A percentile compares a stretch with the other conserved stretches of the same genome.
Conservation (phyloP, 1,139 yeast species). For the Maudiozyma humilis region DNA sequence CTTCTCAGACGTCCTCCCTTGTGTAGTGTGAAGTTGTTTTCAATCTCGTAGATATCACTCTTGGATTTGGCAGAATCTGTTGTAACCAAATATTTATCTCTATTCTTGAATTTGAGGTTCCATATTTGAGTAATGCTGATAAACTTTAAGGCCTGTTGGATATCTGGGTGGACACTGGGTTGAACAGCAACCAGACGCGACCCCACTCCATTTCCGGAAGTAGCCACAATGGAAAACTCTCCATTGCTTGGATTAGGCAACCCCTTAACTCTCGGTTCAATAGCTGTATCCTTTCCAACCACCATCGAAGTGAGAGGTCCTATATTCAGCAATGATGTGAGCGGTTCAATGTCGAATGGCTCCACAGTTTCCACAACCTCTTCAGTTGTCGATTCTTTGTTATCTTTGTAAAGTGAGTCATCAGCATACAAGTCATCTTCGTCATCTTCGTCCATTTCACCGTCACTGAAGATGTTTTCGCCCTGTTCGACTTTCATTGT, state of each 20-base stretch:
- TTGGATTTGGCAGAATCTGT: conserved; percentile 58
- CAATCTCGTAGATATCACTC: conserved; percentile 68
- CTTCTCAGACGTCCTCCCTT: conserved; percentile 58
- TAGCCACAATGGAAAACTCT: conserved; percentile 60
- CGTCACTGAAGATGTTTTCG: conserved; percentile 13
- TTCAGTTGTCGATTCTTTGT: conserved; percentile 22
- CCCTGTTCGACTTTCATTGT: not conserved
- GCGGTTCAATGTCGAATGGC: conserved; percentile 36
- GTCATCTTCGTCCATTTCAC: conserved; percentile 28
- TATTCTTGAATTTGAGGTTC: conserved; percentile 43
- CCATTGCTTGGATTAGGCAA: conserved; percentile 58
- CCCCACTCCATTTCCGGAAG: conserved; percentile 55
- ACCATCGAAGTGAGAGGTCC: conserved; percentile 75
- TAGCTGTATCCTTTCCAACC: conserved; percentile 50
- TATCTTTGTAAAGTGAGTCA: conserved; percentile 8
- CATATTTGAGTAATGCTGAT: conserved; percentile 70
- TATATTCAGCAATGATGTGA: conserved; percentile 53
- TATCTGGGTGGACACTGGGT: conserved; percentile 56
- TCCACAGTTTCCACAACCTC: conserved; percentile 29
- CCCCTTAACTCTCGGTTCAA: conserved; percentile 49
- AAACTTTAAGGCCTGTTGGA: conserved; percentile 65
- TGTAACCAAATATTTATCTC: conserved; percentile 56
- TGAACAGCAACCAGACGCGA: conserved; percentile 53
- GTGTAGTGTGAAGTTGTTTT: conserved; percentile 53
- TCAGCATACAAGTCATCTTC: conserved; percentile 22